phyloP scores from a whole-genome alignment of 1,284 basidiomycete genomes.

The Pseudozyma hubeiensis region DNA sequence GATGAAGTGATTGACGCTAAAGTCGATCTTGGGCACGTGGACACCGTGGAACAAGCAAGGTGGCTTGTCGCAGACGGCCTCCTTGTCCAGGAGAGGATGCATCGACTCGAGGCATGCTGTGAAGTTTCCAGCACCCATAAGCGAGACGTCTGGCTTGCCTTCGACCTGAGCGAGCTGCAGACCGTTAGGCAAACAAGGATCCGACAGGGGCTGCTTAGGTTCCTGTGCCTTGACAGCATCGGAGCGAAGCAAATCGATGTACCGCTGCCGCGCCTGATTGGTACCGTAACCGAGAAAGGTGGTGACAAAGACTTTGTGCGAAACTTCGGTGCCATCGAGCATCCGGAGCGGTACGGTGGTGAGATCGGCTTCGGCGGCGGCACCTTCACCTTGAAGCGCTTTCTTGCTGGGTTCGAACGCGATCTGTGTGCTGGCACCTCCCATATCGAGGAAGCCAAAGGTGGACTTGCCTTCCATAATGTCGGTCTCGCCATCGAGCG shows the following conservation, averaged over 20 bases:
- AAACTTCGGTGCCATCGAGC: constrained; percentile 85
- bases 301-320: constrained; percentile 94
- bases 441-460: constrained; percentile 99
- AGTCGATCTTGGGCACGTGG: constrained; percentile 82
- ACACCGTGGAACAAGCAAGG: constrained; percentile 98
- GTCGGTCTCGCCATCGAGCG: constrained; percentile 45
- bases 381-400: constrained; percentile 73
- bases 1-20: constrained; percentile 90
- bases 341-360: constrained; percentile 79
- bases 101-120: constrained; percentile 81
- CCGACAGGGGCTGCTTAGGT: constrained; percentile 68
- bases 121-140: constrained; percentile 86
- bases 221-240: constrained; percentile 30
- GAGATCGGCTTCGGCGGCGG: constrained; percentile 39
- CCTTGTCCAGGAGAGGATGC: constrained; percentile 85
- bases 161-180: constrained; percentile 72
- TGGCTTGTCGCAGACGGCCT: constrained; percentile 81
- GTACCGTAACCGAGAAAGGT: constrained; percentile 99
- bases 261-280: constrained; percentile 92
- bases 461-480: constrained; percentile 76
- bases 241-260: constrained; percentile 77
- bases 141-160: constrained; percentile 64
- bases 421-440: constrained; percentile 97
- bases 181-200: constrained; percentile 89
- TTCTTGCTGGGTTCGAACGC: constrained; percentile 81